phyloP scores from a whole-genome alignment of 1,284 basidiomycete species.

The Bjerkandera adusta region DNA sequence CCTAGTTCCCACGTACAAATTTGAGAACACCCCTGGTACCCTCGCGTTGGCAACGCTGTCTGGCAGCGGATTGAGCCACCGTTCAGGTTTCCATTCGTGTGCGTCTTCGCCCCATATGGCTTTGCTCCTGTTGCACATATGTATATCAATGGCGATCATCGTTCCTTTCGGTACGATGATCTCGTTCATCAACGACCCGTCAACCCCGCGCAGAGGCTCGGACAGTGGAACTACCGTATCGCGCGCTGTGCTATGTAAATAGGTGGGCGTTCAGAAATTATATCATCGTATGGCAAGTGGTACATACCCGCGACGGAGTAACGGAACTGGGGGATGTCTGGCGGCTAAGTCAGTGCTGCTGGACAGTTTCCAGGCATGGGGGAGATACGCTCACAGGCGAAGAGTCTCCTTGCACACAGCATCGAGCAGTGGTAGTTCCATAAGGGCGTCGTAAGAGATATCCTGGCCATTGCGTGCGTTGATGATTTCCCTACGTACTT shows the following conservation, averaged over 20 bases:
- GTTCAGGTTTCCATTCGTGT: slow-evolving; percentile 41
- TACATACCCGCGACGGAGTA: slow-evolving; percentile 31
- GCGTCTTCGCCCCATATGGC: slow-evolving; percentile 56
- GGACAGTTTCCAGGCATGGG: not conserved
- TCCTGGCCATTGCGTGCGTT: slow-evolving; percentile 12
- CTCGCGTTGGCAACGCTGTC: slow-evolving; percentile 16
- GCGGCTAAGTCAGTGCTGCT: not conserved
- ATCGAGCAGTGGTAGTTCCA: slow-evolving; percentile 17
- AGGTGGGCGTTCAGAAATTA: not conserved
- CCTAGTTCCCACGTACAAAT: slow-evolving; percentile 21
- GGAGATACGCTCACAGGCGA: slow-evolving; percentile 14
- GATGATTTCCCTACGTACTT: slow-evolving; percentile 13
- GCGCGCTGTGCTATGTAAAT: no score
- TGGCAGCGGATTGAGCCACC: slow-evolving; percentile 25
- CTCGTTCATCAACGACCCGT: slow-evolving; percentile 34
- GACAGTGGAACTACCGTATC: slow-evolving; percentile 23
- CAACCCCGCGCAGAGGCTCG: slow-evolving; percentile 17
- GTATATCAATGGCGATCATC: slow-evolving; percentile 42
- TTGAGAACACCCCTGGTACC: slow-evolving; percentile 25
- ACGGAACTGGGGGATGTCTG: not conserved
- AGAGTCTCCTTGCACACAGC: slow-evolving; percentile 20
- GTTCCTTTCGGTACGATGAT: slow-evolving; percentile 47
- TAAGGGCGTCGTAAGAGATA: slow-evolving; percentile 14
- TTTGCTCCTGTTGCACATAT: slow-evolving; percentile 41
- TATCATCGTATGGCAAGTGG: not conserved